phyloP scores from a whole-genome alignment of 2,329 filamentous ascomycete species.

The Fusarium siculi region DNA sequence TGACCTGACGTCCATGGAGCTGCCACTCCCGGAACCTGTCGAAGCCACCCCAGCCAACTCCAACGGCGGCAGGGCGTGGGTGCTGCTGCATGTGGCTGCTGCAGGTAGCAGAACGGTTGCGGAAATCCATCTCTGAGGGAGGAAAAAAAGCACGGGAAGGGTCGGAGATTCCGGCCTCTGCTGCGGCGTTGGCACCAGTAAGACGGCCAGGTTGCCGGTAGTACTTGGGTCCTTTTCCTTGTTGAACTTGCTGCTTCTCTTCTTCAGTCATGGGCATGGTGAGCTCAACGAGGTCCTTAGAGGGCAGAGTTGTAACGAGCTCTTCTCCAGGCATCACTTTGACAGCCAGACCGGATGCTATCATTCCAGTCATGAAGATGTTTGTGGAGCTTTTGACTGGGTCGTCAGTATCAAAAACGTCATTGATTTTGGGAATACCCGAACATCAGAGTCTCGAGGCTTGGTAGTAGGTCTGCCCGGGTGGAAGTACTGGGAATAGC shows the following conservation, averaged over 20 bases:
- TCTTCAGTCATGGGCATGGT: background rate
- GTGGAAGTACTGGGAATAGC: too few species aligned
- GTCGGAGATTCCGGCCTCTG: background rate
- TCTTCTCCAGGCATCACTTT: background rate
- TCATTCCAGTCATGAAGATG: background rate
- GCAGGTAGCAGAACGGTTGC: too few species aligned
- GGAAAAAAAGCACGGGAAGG: too few species aligned
- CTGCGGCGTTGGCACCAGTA: background rate
- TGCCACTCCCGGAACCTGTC: too few species aligned
- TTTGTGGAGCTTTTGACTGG: background rate
- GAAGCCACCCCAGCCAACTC: too few species aligned
- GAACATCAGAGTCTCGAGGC: too few species aligned
- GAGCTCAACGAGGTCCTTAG: background rate
- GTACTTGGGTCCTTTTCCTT: background rate
- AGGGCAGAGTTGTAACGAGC: background rate
- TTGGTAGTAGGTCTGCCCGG: too few species aligned
- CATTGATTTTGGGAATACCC: background rate
- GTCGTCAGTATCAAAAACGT: background rate
- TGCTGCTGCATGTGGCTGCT: too few species aligned
- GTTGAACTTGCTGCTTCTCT: background rate
- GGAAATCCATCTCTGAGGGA: too few species aligned
- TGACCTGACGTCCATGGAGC: too few species aligned
- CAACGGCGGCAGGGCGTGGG: too few species aligned
- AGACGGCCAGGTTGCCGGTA: background rate
- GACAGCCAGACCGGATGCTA: background rate